phyloP scores from a whole-genome alignment of 805 yeast species.

The Aciculoconidium aculeatum region DNA sequence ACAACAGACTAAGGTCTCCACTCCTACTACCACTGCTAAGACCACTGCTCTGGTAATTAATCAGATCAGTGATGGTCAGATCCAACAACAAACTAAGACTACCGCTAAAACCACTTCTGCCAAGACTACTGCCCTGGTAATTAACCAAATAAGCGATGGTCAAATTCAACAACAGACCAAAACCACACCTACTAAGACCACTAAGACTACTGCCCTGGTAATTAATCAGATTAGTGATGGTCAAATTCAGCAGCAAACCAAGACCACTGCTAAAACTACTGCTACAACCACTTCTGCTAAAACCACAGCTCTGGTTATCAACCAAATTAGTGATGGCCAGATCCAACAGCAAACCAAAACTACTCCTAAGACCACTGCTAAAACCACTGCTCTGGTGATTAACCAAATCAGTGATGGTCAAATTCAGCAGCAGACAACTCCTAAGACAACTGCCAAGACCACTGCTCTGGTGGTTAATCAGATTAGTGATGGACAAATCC shows the following conservation, averaged over 20 bases:
- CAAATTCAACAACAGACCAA: conserved; percentile 26
- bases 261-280: conserved; percentile 12
- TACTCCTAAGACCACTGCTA: conserved; percentile 2
- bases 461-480: conserved; percentile 6
- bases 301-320: conserved; percentile 8
- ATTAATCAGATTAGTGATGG: conserved; percentile 33
- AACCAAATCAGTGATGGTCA: conserved; percentile 31
- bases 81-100: conserved; percentile 39
- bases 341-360: conserved; percentile 15
- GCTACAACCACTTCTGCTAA: no score
- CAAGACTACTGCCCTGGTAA: conserved; percentile 16
- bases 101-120: conserved; percentile 22
- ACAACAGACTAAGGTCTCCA: conserved; percentile 35
- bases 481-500: conserved; percentile 56
- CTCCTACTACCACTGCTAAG: conserved; percentile 22
- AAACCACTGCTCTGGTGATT: conserved; percentile 14
- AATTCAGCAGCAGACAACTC: conserved; percentile 19
- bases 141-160: conserved; percentile 26
- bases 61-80: conserved; percentile 51
- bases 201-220: conserved; percentile 13
- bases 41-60: conserved; percentile 16
- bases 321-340: conserved; percentile 8
- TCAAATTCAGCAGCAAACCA: conserved; percentile 21
- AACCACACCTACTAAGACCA: no score
- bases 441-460: conserved; percentile 1